These are phyloP conservation scores for Xanthoconium purpureum DNA, from an alignment of 768 basidiomycete species.

Conservation along the genomic window DNA sequence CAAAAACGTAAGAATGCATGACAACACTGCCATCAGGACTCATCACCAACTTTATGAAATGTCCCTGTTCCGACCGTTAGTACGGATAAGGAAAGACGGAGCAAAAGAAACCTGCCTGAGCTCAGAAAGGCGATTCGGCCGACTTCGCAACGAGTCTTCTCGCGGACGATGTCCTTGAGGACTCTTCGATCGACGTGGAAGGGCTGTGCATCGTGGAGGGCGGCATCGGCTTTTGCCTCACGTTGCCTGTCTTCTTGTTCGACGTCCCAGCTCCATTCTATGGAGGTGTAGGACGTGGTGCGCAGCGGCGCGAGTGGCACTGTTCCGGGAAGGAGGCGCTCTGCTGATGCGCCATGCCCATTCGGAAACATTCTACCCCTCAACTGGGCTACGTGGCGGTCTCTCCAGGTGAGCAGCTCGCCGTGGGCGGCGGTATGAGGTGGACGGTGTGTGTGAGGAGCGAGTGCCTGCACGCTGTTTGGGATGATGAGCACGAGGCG, in stretches of 20 bases:
- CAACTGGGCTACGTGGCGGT: conserved; percentile 3
- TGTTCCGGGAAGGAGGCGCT: conserved; percentile 18
- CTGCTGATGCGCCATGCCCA: not conserved
- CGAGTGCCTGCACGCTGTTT: not conserved
- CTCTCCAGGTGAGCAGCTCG: conserved; percentile 1
- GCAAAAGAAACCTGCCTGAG: conserved; percentile 48
- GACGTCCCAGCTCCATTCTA: conserved; percentile 69
- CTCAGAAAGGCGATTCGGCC: conserved; percentile 71
- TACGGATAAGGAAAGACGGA: not conserved
- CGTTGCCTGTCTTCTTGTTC: conserved; percentile 68
- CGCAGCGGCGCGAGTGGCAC: conserved; percentile 16
- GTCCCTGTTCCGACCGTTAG: conserved; percentile 50
- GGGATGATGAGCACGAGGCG: not conserved
- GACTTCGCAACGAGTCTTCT: conserved; percentile 64
- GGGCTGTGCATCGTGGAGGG: conserved; percentile 57
- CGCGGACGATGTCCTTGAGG: conserved; percentile 73
- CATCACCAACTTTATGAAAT: conserved; percentile 68
- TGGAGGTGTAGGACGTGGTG: conserved; percentile 7
- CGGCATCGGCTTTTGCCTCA: conserved; percentile 63
- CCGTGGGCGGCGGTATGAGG: not conserved
- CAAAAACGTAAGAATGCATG: conserved; percentile 1
- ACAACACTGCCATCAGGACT: not conserved
- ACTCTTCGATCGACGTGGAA: conserved; percentile 75
- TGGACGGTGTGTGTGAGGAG: not conserved
- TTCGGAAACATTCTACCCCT: conserved; percentile 11